Conservation (phyloP, 2,329 filamentous ascomycete species). For the Aspergillus quadrilineatus region DNA sequence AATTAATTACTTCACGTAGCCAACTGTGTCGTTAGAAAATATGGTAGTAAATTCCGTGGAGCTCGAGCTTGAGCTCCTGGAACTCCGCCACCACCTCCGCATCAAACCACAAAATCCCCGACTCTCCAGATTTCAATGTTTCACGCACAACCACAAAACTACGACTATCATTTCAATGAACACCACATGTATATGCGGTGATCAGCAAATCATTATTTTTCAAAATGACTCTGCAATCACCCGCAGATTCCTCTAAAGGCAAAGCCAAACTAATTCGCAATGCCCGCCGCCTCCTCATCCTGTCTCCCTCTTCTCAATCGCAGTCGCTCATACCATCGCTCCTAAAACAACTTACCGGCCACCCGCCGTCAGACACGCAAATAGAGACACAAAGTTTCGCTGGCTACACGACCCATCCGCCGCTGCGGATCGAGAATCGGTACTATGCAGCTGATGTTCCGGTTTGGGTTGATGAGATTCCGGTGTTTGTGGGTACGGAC, state of each 20-base stretch:
- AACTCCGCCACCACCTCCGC: not conserved
- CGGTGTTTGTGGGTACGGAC: constrained; percentile 16
- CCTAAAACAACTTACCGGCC: constrained; percentile 38
- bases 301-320: constrained; percentile 39
- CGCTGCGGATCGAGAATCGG: constrained; percentile 41
- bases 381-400: constrained; percentile 38
- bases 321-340: constrained; percentile 37
- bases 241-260: not conserved
- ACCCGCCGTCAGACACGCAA: constrained; percentile 23
- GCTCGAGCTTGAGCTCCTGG: constrained; percentile 14
- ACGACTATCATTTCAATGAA: too few species aligned
- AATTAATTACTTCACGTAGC: too few species aligned
- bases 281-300: constrained; percentile 44
- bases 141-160: too few species aligned
- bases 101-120: too few species aligned
- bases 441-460: constrained; percentile 47
- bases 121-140: too few species aligned
- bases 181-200: too few species aligned
- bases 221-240: not conserved
- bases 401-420: constrained; percentile 48
- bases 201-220: not conserved
- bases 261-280: constrained; percentile 30
- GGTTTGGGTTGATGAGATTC: constrained; percentile 50
- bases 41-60: not conserved
- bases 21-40: not conserved